These are phyloP conservation scores for Casuarina equisetifolia DNA, from an alignment of 306 rosid genomes.

Conservation along the genomic window DNA sequence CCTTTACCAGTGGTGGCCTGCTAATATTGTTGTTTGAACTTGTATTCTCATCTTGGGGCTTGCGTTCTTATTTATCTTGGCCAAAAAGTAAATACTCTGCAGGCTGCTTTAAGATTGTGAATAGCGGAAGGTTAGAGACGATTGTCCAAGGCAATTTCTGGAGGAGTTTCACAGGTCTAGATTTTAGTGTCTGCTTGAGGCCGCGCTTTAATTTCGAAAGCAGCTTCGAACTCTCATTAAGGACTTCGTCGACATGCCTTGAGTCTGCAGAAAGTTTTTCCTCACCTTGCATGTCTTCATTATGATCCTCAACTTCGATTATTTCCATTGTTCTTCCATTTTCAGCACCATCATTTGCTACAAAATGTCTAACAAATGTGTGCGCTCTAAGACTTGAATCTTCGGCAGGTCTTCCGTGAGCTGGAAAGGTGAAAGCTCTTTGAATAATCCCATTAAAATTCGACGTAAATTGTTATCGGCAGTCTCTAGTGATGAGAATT, in stretches of 20 bases:
- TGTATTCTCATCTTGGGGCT: conserved; percentile 34
- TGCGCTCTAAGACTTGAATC: conserved; percentile 39
- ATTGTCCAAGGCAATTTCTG: conserved; percentile 63
- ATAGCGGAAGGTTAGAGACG: conserved; percentile 52
- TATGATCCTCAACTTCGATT: conserved; percentile 30
- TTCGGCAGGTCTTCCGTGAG: conserved; percentile 38
- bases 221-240: conserved; percentile 39
- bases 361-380: conserved; percentile 65
- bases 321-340: conserved; percentile 23
- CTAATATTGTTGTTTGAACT: conserved; percentile 6
- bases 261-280: conserved; percentile 23
- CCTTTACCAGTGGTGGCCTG: conserved; percentile 62
- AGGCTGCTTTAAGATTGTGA: conserved; percentile 39
- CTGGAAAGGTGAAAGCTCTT: conserved; percentile 67
- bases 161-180: conserved; percentile 51
- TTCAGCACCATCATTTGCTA: conserved; percentile 55
- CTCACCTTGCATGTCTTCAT: conserved; percentile 18
- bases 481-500: conserved; percentile 38
- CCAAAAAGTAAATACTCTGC: conserved; percentile 26
- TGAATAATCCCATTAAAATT: conserved; percentile 56
- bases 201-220: conserved; percentile 57
- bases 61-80: conserved; percentile 33
- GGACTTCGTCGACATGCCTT: conserved; percentile 29
- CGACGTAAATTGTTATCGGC: conserved; percentile 47
- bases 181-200: conserved; percentile 43